Conservation (phyloP, 2,329 filamentous ascomycete species). For the Thermoascus crustaceus region DNA sequence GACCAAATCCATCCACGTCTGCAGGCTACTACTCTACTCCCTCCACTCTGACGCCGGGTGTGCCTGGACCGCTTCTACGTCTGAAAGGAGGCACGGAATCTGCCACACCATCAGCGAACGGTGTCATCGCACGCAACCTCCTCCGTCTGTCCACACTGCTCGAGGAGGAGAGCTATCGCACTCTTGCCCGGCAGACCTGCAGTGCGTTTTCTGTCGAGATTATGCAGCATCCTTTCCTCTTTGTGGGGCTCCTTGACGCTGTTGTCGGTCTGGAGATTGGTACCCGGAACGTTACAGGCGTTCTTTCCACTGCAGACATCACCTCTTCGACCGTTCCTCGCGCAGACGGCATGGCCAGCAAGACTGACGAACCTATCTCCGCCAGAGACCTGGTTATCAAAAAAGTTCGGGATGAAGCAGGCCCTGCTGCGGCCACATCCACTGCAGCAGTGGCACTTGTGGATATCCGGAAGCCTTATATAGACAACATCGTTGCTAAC, state of each 20-base stretch:
- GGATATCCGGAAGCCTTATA: conserved; percentile 26
- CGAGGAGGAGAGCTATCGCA: conserved; percentile 55
- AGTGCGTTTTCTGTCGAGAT: conserved; percentile 86
- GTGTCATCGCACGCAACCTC: conserved; percentile 77
- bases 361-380: conserved; percentile 16
- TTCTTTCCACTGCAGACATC: conserved; percentile 35
- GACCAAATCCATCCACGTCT: conserved; percentile 26
- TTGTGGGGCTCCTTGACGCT: conserved; percentile 67
- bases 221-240: conserved; percentile 86
- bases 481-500: conserved; percentile 26
- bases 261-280: conserved; percentile 71
- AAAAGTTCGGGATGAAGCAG: conserved; percentile 27
- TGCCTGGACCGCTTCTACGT: conserved; percentile 58
- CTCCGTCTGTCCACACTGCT: conserved; percentile 68
- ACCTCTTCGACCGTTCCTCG: conserved; percentile 7
- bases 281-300: conserved; percentile 51
- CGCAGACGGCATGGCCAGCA: conserved; percentile 11
- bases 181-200: conserved; percentile 63
- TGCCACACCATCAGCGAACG: conserved; percentile 82
- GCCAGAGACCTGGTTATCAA: conserved; percentile 22
- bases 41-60: conserved; percentile 46
- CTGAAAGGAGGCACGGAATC: conserved; percentile 95
- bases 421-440: conserved; percentile 23
- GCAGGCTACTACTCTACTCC: conserved; percentile 37
- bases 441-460: conserved; percentile 27